Conservation (phyloP, 2,329 filamentous ascomycete species). For the Blastomyces parvus region DNA sequence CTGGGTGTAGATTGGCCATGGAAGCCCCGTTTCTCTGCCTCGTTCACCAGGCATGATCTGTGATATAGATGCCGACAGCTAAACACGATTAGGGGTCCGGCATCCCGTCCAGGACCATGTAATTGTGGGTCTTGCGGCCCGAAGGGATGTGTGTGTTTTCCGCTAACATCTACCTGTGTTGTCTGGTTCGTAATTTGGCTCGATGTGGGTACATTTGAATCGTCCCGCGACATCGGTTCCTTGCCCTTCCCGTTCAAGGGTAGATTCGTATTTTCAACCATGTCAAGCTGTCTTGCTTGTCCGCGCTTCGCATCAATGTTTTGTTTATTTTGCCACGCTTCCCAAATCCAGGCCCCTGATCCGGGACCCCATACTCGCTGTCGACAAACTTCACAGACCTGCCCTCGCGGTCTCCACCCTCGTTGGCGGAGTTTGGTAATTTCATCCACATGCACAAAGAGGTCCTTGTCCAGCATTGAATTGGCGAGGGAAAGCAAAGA, state of each 20-base stretch:
- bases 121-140: slow-evolving; percentile 8
- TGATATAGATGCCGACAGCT: slow-evolving; percentile 43
- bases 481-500: slow-evolving; percentile 79
- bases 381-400: slow-evolving; percentile 79
- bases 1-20: slow-evolving; percentile 3
- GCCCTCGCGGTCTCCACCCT: slow-evolving; percentile 81
- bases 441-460: slow-evolving; percentile 73
- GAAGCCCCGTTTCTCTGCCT: slow-evolving; percentile 5
- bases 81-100: slow-evolving; percentile 36
- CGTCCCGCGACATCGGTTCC: slow-evolving; percentile 15
- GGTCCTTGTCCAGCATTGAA: slow-evolving; percentile 73
- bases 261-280: slow-evolving; percentile 21
- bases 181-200: not conserved
- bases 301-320: slow-evolving; percentile 26
- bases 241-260: slow-evolving; percentile 32
- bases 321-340: slow-evolving; percentile 63
- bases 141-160: not conserved
- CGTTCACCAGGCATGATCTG: slow-evolving; percentile 32
- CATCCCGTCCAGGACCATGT: slow-evolving; percentile 10
- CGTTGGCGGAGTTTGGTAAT: slow-evolving; percentile 65
- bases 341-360: slow-evolving; percentile 65
- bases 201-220: slow-evolving; percentile 3
- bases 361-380: slow-evolving; percentile 82
- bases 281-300: slow-evolving; percentile 23
- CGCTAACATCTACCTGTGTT: not conserved